These are phyloP conservation scores for Hyaloperonospora arabidopsidis DNA, from an alignment of 352 stramenopile genomes.

Conservation along the genomic window DNA sequence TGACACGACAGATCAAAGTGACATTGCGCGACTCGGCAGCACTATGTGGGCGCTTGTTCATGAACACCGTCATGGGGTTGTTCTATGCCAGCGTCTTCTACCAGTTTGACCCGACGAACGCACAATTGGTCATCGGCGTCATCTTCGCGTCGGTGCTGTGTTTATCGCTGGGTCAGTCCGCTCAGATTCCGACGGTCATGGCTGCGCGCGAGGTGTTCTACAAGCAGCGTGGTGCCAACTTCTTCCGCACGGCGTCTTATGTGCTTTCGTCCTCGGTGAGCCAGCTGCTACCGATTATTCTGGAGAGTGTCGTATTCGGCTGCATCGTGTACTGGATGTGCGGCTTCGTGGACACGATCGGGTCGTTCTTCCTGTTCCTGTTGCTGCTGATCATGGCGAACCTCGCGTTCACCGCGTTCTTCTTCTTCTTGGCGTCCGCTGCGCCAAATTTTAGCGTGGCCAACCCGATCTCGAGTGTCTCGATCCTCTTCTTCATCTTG, in stretches of 20 bases:
- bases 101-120: conserved; percentile 12
- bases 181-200: conserved; percentile 13
- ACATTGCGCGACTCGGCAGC: conserved; percentile 9
- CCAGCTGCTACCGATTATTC: conserved; percentile 10
- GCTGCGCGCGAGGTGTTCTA: conserved; percentile 18
- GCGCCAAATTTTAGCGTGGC: conserved; percentile 14
- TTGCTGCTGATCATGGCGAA: conserved; percentile 11
- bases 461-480: conserved; percentile 6
- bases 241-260: conserved; percentile 17
- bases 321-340: conserved; percentile 22
- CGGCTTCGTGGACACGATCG: conserved; percentile 14
- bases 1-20: conserved; percentile 13
- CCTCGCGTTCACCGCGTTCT: conserved; percentile 6
- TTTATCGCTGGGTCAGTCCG: conserved; percentile 10
- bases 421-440: conserved; percentile 16
- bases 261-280: conserved; percentile 14
- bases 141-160: conserved; percentile 16
- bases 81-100: conserved; percentile 20
- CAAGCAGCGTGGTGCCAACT: conserved; percentile 16
- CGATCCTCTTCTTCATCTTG: conserved; percentile 9
- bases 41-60: conserved; percentile 9
- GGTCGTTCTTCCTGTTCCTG: conserved; percentile 15
- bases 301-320: conserved; percentile 12
- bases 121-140: conserved; percentile 14
- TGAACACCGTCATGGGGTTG: conserved; percentile 15